phyloP scores from a whole-genome alignment of 2,329 filamentous ascomycete species.

The Neofusicoccum kwambonambiense region DNA sequence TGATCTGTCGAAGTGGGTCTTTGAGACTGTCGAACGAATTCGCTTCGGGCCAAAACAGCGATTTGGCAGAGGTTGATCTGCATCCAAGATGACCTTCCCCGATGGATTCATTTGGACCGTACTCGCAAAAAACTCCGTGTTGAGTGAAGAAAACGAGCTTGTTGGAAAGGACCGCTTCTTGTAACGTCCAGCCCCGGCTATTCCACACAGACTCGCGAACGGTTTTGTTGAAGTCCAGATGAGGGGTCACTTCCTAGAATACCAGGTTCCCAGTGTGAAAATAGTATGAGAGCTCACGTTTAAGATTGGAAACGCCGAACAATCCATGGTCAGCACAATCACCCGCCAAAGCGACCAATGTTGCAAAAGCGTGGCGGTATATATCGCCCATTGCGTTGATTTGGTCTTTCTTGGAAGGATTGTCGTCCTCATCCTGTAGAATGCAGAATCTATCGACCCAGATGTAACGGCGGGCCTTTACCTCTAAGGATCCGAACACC shows the following conservation, averaged over 20 bases:
- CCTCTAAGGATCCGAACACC: too few relatives aligned
- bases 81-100: too few relatives aligned
- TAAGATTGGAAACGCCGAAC: neutral
- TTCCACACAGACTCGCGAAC: neutral
- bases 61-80: too few relatives aligned
- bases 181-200: neutral
- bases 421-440: neutral
- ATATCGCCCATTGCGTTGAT: neutral
- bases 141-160: too few relatives aligned
- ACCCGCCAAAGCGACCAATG: neutral
- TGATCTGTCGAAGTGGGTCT: too few relatives aligned
- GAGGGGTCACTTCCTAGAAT: too few relatives aligned
- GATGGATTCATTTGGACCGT: too few relatives aligned
- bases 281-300: neutral
- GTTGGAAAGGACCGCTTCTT: neutral
- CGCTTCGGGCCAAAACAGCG: too few relatives aligned
- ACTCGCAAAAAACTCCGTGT: too few relatives aligned
- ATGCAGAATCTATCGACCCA: neutral
- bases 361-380: neutral
- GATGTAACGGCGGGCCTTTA: too few relatives aligned
- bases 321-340: neutral
- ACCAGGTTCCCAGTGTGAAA: neutral
- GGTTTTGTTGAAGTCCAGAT: too few relatives aligned
- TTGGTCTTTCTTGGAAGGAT: neutral
- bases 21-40: too few relatives aligned